phyloP scores from a whole-genome alignment of 2,329 filamentous ascomycete species.

The Ambrosiella beaveri region DNA sequence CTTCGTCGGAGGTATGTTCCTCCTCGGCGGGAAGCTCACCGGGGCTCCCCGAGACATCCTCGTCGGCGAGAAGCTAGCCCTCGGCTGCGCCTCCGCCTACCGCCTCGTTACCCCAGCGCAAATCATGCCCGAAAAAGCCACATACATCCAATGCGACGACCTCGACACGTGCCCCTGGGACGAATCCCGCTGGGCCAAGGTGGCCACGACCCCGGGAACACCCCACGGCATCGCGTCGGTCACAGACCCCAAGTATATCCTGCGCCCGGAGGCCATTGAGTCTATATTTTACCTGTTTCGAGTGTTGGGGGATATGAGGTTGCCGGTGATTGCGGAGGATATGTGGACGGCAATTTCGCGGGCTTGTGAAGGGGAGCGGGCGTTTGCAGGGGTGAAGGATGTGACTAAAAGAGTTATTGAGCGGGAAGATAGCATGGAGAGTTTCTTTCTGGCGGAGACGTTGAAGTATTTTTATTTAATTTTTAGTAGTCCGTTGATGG shows the following conservation, averaged over 20 bases:
- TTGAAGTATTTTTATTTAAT: conserved; percentile 51
- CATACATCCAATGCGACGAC: conserved; percentile 27
- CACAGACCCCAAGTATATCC: conserved; percentile 41
- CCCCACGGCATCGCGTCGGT: conserved; percentile 39
- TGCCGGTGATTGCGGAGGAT: conserved; percentile 53
- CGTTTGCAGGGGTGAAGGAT: conserved; percentile 48
- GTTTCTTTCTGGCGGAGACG: conserved; percentile 56
- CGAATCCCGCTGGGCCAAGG: conserved; percentile 18
- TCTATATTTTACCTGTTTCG: conserved; percentile 65
- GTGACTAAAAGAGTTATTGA: conserved; percentile 25
- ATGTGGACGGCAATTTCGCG: conserved; percentile 52
- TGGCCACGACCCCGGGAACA: conserved; percentile 21
- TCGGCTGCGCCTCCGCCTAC: conserved; percentile 49
- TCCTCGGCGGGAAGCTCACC: conserved; percentile 39
- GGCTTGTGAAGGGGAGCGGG: conserved; percentile 43
- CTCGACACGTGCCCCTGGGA: conserved; percentile 19
- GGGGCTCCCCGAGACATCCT: conserved; percentile 34
- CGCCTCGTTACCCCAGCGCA: conserved; percentile 35
- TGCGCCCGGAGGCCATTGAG: conserved; percentile 65
- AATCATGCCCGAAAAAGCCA: conserved; percentile 44
- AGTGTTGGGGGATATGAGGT: conserved; percentile 47
- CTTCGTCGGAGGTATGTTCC: conserved; percentile 49
- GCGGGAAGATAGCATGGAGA: conserved; percentile 22
- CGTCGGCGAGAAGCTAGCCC: conserved; percentile 39
- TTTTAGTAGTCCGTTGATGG: conserved; percentile 39